Evolutionary conservation across 805 yeast species (phyloP).

Genomic region (Candida sonorensis): DNA sequence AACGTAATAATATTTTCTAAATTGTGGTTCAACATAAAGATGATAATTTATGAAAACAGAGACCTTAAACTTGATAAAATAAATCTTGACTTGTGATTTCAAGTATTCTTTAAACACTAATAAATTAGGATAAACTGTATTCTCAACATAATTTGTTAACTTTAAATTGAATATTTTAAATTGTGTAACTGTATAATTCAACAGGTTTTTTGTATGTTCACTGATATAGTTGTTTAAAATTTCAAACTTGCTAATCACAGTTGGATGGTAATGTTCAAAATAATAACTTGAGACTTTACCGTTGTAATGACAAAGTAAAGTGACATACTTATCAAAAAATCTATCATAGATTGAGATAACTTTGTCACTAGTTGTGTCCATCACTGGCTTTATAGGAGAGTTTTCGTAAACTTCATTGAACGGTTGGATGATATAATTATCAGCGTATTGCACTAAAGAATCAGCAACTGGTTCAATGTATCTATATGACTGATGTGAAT

Average conservation of each 20-base stretch:
- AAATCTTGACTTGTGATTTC: slow-evolving; percentile 3
- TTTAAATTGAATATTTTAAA: too few species aligned
- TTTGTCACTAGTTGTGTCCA: slow-evolving; percentile 9
- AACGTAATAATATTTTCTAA: slow-evolving; percentile 4
- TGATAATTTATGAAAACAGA: slow-evolving; percentile 14
- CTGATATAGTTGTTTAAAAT: too few species aligned
- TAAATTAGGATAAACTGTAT: slow-evolving; percentile 13
- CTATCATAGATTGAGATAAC: slow-evolving; percentile 5
- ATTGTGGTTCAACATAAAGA: slow-evolving; percentile 17
- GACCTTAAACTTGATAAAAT: slow-evolving; percentile 6
- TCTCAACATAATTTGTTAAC: slow-evolving; percentile 3
- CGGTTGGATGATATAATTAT: slow-evolving; percentile 9
- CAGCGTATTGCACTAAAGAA: slow-evolving; percentile 8
- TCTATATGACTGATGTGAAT: slow-evolving; percentile 14
- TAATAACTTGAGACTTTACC: too few species aligned
- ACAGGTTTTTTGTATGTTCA: too few species aligned
- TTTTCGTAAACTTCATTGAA: slow-evolving; percentile 9
- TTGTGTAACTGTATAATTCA: too few species aligned
- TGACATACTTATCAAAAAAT: too few species aligned
- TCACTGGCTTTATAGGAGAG: slow-evolving; percentile 19
- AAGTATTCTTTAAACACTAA: not conserved
- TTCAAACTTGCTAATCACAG: too few species aligned
- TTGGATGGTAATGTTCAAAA: too few species aligned
- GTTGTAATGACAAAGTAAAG: too few species aligned
- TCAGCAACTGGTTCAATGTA: slow-evolving; percentile 14